Conservation (phyloP, 2,329 filamentous ascomycete species). For the Ceratocystis ficicola region DNA sequence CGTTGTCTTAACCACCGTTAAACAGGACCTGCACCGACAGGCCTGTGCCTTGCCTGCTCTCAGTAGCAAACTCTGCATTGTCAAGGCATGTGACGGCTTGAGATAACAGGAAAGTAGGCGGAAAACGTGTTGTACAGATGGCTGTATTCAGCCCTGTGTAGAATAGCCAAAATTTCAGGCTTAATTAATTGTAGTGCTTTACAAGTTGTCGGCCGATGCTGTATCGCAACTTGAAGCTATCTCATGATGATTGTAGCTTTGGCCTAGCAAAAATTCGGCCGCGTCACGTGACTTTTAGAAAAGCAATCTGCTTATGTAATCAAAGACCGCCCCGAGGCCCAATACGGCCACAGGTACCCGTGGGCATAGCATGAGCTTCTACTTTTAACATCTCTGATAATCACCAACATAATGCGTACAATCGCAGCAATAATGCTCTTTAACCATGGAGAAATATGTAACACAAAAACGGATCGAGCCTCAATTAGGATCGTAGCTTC, state of each 20-base stretch:
- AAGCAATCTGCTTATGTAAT: neutral
- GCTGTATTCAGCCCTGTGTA: neutral
- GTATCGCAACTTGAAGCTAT: neutral
- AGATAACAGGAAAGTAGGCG: neutral
- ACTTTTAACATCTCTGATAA: no score
- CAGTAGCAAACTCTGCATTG: slow-evolving; percentile 58
- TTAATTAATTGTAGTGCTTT: neutral
- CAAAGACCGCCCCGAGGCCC: no score
- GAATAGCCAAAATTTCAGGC: neutral
- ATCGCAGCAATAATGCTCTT: no score
- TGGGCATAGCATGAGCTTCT: no score
- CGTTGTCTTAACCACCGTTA: slow-evolving; percentile 40
- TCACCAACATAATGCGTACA: no score
- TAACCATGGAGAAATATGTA: no score
- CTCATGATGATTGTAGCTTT: neutral
- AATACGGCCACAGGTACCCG: no score
- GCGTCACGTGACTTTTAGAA: neutral
- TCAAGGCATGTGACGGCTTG: neutral
- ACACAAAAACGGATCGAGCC: no score
- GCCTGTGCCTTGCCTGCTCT: slow-evolving; percentile 50
- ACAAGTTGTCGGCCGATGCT: neutral
- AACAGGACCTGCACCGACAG: slow-evolving; percentile 52
- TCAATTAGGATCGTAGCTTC: no score
- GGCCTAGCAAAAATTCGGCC: neutral
- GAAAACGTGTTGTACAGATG: neutral